Evolutionary conservation across 331 rosid species (phyloP).

Genomic region (Dryas integrifolia): DNA sequence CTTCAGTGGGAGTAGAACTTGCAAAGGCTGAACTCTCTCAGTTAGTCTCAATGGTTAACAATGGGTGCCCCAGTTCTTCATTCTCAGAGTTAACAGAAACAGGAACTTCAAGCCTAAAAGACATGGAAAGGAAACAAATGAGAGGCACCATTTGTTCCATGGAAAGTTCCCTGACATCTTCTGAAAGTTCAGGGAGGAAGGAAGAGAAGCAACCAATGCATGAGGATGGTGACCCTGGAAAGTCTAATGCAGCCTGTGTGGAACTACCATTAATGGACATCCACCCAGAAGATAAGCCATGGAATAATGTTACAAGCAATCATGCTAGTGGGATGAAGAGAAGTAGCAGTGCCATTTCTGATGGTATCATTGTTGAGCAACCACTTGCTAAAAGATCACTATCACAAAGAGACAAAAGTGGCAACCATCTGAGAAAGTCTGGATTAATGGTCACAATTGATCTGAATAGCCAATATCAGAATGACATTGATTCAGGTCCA

Average conservation of each 20-base stretch:
- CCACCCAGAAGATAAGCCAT: constrained; percentile 32
- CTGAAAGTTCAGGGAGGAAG: constrained; percentile 58
- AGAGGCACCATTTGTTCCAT: constrained; percentile 63
- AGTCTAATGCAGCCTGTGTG: constrained; percentile 16
- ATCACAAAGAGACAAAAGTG: constrained; percentile 14
- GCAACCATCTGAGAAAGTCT: constrained; percentile 37
- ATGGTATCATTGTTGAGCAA: constrained; percentile 44
- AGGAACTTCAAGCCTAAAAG: constrained; percentile 12
- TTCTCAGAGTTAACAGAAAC: constrained; percentile 69
- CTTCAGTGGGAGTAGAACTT: constrained; percentile 53
- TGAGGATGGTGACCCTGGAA: constrained; percentile 28
- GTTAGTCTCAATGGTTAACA: constrained; percentile 60
- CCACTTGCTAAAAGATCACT: constrained; percentile 44
- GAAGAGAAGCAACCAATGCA: constrained; percentile 48
- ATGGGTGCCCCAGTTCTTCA: constrained; percentile 60
- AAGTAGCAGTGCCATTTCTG: constrained; percentile 43
- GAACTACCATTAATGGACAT: constrained; percentile 35
- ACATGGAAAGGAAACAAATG: constrained; percentile 34
- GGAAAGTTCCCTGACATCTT: constrained; percentile 87
- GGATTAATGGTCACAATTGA: constrained; percentile 45
- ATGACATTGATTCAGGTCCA: constrained; percentile 51
- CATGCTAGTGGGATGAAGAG: constrained; percentile 55
- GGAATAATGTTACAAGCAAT: constrained; percentile 25
- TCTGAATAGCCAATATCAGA: constrained; percentile 63
- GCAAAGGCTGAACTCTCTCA: constrained; percentile 82